Base-by-base conservation (phyloP, 495 filamentous ascomycete genomes). In the Cenococcum geophilum region DNA sequence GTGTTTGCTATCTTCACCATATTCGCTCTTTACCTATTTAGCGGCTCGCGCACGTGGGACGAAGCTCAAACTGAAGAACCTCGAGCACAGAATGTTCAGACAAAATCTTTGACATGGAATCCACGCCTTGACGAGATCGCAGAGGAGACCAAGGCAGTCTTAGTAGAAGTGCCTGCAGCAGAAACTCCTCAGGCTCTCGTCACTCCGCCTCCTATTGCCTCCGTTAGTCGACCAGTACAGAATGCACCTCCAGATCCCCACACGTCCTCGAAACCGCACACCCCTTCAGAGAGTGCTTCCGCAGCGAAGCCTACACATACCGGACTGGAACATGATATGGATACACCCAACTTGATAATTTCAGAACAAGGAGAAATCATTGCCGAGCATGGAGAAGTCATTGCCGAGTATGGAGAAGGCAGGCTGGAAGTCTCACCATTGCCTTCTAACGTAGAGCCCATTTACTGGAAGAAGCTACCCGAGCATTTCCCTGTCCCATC, bases 401-500 rank as follows among this genome's bases (percentile, higher is more conserved):
- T 59, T 37, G 25, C 55, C 4, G 71, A 75, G 35, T 71, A 76
- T 5, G 75, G 77, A 16, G 70, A 80, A 61, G 78, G 78, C 6
- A 74, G 73, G 59, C 62, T 75, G 34, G 71, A 78, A 45, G 73
- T 74, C 11, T 70, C 76, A 40, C 66, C 72, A 32, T 70, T 75
- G n/a, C 52, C 62, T 32, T 55, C 59, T 5, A 72, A 73, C 35
- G 66, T 70, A 35, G 68, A 62, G 37, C 63, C 68, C 34, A 73
- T 81, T 23, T 86, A 89, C 68, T 96, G 91, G 91, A 70, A 75
- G 63, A 87, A 85, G 67, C 76, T 80, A 43, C 77, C 79, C 6
- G 88, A 95, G 67, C 80, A 85, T 68, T 95, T 86, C 74, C 89
- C 91, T 1, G 73, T 96, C 6, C 78, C 85, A 18, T 70, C 78